Conservation (phyloP, 2,329 filamentous ascomycete species). For the Diaporthe aspalathi region DNA sequence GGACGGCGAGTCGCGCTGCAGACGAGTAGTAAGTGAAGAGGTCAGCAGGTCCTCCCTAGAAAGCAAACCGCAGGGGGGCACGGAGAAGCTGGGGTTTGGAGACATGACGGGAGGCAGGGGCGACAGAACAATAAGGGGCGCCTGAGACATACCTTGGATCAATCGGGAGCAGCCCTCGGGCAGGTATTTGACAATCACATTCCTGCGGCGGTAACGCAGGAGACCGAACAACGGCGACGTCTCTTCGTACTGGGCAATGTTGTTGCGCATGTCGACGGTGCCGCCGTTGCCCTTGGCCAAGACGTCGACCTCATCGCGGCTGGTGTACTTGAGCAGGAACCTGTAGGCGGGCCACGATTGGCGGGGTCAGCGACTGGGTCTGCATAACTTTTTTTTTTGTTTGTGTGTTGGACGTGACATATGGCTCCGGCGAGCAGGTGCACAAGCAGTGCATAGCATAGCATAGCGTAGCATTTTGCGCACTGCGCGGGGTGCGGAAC, state of each 20-base stretch:
- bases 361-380: slow-evolving; percentile 29
- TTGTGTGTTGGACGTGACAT: not conserved
- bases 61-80: not conserved
- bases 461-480: slow-evolving; percentile 6
- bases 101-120: not conserved
- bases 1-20: slow-evolving; percentile 82
- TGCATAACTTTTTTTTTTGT: not conserved
- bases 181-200: slow-evolving; percentile 91
- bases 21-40: slow-evolving; percentile 33
- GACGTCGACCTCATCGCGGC: slow-evolving; percentile 87
- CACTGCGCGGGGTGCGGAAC: slow-evolving; percentile 15
- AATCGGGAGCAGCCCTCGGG: slow-evolving; percentile 91
- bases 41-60: slow-evolving; percentile 45
- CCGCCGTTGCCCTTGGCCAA: slow-evolving; percentile 82
- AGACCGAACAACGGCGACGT: slow-evolving; percentile 92
- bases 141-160: slow-evolving; percentile 79
- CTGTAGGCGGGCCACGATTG: slow-evolving; percentile 58
- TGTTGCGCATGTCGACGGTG: slow-evolving; percentile 83
- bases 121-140: slow-evolving; percentile 27
- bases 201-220: slow-evolving; percentile 87
- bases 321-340: slow-evolving; percentile 93
- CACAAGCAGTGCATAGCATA: not conserved
- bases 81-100: not conserved
- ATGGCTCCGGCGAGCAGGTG: not conserved
- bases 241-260: slow-evolving; percentile 83